phyloP scores from a whole-genome alignment of 768 basidiomycete genomes.

The Boletus sp. region DNA sequence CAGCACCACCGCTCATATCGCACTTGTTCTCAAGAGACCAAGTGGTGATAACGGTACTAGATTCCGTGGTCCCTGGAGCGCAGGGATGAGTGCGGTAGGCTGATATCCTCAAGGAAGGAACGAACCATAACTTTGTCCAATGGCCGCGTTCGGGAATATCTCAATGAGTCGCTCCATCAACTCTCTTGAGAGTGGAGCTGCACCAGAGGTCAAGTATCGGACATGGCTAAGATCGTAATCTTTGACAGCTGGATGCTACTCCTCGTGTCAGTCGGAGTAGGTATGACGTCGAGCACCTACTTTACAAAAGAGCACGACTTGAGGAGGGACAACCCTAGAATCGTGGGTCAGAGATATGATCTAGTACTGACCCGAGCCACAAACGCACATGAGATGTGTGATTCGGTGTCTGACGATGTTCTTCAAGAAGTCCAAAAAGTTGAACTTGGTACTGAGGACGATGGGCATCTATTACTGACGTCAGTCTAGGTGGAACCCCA shows the following conservation, averaged over 20 bases:
- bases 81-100: background rate
- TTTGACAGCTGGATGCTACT: conserved; percentile 40
- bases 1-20: conserved; percentile 53
- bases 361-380: background rate
- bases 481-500: conserved; percentile 3
- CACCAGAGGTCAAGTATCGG: conserved; percentile 42
- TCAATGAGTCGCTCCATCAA: conserved; percentile 45
- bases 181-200: conserved; percentile 56
- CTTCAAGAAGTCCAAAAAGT: conserved; percentile 43
- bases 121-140: conserved; percentile 65
- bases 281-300: conserved; percentile 22
- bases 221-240: conserved; percentile 41
- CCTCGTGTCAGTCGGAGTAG: background rate
- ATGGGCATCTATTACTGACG: conserved; percentile 43
- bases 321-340: conserved; percentile 44
- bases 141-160: conserved; percentile 46
- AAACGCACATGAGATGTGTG: conserved; percentile 42
- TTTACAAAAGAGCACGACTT: conserved; percentile 51
- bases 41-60: conserved; percentile 51
- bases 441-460: conserved; percentile 46
- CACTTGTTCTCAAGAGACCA: conserved; percentile 44
- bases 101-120: background rate
- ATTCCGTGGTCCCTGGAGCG: conserved; percentile 59
- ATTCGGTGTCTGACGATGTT: conserved; percentile 46
- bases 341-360: background rate